phyloP scores from a whole-genome alignment of 306 rosid species.

The Sechiopsis laciniata region DNA sequence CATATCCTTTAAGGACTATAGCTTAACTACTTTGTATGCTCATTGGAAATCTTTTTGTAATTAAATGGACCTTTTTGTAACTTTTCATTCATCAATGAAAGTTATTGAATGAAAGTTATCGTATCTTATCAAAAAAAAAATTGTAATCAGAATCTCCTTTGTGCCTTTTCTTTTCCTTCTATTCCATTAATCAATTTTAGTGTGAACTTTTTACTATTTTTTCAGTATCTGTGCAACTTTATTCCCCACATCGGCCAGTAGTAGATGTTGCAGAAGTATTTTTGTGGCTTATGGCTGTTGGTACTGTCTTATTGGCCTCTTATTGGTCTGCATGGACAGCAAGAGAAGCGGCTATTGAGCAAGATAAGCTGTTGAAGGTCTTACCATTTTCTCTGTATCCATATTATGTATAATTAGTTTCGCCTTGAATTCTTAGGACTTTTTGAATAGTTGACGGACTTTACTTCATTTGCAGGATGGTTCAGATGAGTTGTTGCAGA shows the following conservation, averaged over 20 bases:
- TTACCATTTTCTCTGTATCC: slow-evolving; percentile 19
- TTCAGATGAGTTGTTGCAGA: slow-evolving; percentile 49
- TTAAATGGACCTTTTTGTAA: no score
- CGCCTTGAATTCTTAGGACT: slow-evolving; percentile 16
- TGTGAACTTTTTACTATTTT: slow-evolving; percentile 25
- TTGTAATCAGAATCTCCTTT: slow-evolving; percentile 16
- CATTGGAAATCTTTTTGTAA: no score
- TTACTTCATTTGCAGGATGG: slow-evolving; percentile 57
- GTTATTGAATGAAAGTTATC: no score
- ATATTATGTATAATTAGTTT: slow-evolving; percentile 15
- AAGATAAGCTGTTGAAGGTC: slow-evolving; percentile 84
- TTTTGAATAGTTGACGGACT: slow-evolving; percentile 18
- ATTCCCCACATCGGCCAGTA: slow-evolving; percentile 87
- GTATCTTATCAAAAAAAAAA: no score
- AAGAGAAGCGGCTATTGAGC: slow-evolving; percentile 81
- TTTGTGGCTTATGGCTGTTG: slow-evolving; percentile 99
- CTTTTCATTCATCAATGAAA: no score
- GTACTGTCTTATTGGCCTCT: slow-evolving; percentile 84
- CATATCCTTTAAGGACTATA: no score
- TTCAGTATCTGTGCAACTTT: slow-evolving; percentile 86
- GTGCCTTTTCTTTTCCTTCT: not conserved
- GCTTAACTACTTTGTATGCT: no score
- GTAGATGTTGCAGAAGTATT: slow-evolving; percentile 97
- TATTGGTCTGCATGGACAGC: slow-evolving; percentile 98
- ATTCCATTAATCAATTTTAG: slow-evolving; percentile 12